These are phyloP conservation scores for Picea glauca DNA, from an alignment of 75 land plant species.

Conservation along the genomic window DNA sequence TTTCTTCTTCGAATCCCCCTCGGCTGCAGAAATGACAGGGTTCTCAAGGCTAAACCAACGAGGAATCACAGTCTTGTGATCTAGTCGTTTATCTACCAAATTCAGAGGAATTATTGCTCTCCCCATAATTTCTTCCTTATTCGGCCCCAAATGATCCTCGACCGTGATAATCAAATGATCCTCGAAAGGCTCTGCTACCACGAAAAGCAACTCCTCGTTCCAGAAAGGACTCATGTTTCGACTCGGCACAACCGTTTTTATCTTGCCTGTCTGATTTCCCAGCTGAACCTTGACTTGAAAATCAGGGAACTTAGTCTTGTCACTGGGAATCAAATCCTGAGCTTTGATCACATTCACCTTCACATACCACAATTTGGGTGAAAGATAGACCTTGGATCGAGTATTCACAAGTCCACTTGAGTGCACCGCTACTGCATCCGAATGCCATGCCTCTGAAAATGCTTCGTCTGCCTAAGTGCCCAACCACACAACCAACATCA, in stretches of 20 bases:
- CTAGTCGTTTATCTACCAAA: constrained; percentile 18
- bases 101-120: constrained; percentile 8
- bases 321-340: constrained; percentile 51
- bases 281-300: constrained; percentile 27
- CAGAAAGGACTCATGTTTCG: constrained; percentile 2
- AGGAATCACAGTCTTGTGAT: constrained; percentile 32
- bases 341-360: constrained; percentile 54
- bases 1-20: constrained; percentile 14
- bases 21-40: constrained; percentile 11
- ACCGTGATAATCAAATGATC: too few relatives aligned
- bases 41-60: constrained; percentile 60
- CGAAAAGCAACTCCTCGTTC: too few relatives aligned
- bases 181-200: too few relatives aligned
- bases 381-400: constrained; percentile 13
- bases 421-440: constrained; percentile 40
- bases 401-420: constrained; percentile 28
- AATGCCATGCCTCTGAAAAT: constrained; percentile 64
- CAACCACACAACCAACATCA: constrained; percentile 77
- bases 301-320: constrained; percentile 28
- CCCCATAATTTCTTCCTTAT: too few relatives aligned
- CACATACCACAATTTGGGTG: neutral
- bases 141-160: too few relatives aligned
- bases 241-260: constrained; percentile 41
- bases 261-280: constrained; percentile 47
- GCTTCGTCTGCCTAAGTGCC: constrained; percentile 80